Evolutionary conservation across 257 asterid species (phyloP).

Genomic region (Rauvolfia tetraphylla): DNA sequence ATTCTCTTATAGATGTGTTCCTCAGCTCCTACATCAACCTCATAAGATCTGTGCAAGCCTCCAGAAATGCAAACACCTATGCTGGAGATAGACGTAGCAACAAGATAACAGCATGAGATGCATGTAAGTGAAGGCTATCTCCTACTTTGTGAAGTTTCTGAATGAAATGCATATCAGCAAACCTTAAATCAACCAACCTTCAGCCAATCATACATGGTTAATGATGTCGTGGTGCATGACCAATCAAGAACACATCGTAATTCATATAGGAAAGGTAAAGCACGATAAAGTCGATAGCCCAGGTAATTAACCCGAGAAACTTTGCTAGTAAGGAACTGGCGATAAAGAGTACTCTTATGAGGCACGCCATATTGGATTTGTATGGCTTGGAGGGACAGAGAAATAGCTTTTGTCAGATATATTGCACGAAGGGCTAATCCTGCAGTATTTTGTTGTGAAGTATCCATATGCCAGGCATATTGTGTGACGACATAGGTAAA

Average conservation of each 20-base stretch:
- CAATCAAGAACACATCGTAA: conserved; percentile 97
- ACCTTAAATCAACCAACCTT: conserved; percentile 52
- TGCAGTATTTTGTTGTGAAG: conserved; percentile 70
- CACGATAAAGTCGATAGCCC: conserved; percentile 93
- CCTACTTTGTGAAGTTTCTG: neutral
- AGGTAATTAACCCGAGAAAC: conserved; percentile 79
- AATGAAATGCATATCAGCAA: neutral
- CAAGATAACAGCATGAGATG: neutral
- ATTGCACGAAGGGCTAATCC: conserved; percentile 90
- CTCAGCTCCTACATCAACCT: neutral
- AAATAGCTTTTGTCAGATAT: conserved; percentile 82
- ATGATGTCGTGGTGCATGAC: conserved; percentile 92
- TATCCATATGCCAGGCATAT: conserved; percentile 85
- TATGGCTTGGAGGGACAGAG: conserved; percentile 88
- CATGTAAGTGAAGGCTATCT: neutral
- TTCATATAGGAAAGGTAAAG: conserved; percentile 93
- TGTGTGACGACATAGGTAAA: conserved; percentile 72
- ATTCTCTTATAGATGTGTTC: neutral
- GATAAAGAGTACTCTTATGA: conserved; percentile 90
- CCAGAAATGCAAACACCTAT: neutral
- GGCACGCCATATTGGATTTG: conserved; percentile 93
- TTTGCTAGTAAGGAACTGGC: conserved; percentile 94
- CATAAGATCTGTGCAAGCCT: neutral
- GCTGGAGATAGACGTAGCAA: neutral
- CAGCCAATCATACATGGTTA: conserved; percentile 99